Percentiles rank a stretch among this genome's conserved stretches.
These are phyloP conservation scores for Colletotrichum camelliae DNA, from an alignment of 2,329 filamentous ascomycete genomes.

Conservation along the genomic window DNA sequence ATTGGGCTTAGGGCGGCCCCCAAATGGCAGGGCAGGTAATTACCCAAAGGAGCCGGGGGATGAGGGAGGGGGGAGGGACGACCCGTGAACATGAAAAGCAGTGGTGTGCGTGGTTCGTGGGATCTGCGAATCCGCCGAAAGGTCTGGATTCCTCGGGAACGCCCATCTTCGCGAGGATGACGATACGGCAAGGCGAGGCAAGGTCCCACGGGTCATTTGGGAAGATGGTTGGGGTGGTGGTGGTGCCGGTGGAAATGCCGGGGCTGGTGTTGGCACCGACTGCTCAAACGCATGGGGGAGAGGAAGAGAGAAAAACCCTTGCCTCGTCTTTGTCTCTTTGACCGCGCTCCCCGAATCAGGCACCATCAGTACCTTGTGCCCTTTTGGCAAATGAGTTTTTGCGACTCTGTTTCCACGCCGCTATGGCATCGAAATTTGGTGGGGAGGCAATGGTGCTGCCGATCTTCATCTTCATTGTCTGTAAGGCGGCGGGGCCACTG, in stretches of 20 bases:
- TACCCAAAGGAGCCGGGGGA: neutral
- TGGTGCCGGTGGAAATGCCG: neutral
- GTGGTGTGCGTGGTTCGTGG: neutral
- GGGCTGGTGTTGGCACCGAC: neutral
- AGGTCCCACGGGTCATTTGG: slow-evolving; percentile 1
- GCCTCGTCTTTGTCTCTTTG: slow-evolving; percentile 13
- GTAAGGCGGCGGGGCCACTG: neutral
- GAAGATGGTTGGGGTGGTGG: neutral
- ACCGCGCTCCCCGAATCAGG: neutral
- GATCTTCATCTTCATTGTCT: slow-evolving; percentile 21
- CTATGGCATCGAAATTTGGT: neutral
- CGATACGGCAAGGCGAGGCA: neutral
- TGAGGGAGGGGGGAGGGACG: neutral
- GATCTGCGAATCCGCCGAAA: neutral
- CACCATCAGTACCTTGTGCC: neutral
- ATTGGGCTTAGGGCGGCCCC: neutral
- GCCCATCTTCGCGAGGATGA: neutral
- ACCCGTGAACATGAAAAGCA: neutral
- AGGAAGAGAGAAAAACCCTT: neutral
- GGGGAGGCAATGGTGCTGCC: slow-evolving; percentile 17
- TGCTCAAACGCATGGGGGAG: neutral
- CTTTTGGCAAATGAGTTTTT: neutral
- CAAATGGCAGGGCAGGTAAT: neutral
- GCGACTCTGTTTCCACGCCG: slow-evolving; percentile 3
- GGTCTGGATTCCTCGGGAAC: neutral